Percentiles rank a stretch among this genome's conserved stretches.
Conservation (phyloP, 805 yeast species). For the Geotrichum ghanense region DNA sequence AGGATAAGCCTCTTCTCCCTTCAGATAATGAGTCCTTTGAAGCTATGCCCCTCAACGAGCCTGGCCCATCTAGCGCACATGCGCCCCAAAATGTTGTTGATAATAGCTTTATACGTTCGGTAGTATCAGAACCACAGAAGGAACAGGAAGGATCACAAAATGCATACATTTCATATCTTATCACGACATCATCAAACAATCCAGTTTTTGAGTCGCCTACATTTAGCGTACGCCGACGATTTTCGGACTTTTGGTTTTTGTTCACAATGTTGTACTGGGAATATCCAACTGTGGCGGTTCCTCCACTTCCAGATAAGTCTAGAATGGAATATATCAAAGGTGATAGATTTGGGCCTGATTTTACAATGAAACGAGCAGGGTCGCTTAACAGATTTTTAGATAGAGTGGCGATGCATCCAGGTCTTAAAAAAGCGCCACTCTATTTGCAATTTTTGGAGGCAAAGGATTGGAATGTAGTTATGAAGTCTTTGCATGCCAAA, state of each 20-base stretch:
- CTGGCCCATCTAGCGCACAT: not conserved
- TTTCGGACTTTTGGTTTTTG: constrained; percentile 74
- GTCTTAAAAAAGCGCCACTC: constrained; percentile 54
- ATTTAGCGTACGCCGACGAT: constrained; percentile 62
- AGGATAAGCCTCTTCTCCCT: not conserved
- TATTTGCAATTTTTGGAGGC: constrained; percentile 64
- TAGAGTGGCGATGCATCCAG: constrained; percentile 65
- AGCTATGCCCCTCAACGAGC: not conserved
- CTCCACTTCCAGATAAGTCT: constrained; percentile 90
- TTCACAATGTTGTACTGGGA: constrained; percentile 67
- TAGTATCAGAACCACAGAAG: constrained; percentile 50
- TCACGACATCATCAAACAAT: constrained; percentile 51
- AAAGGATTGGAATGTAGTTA: constrained; percentile 62
- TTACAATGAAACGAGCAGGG: constrained; percentile 71
- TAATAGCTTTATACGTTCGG: constrained; percentile 27
- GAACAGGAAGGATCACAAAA: constrained; percentile 61
- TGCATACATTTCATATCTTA: constrained; percentile 62
- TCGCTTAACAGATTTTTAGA: constrained; percentile 68
- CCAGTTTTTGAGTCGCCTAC: constrained; percentile 39
- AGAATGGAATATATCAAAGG: constrained; percentile 88
- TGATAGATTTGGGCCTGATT: constrained; percentile 76
- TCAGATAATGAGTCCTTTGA: not conserved
- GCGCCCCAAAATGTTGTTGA: not conserved
- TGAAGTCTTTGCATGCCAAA: constrained; percentile 8
- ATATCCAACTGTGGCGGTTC: constrained; percentile 75